Conservation (phyloP, 2,329 filamentous ascomycete species). For the Claviceps purpurea region DNA sequence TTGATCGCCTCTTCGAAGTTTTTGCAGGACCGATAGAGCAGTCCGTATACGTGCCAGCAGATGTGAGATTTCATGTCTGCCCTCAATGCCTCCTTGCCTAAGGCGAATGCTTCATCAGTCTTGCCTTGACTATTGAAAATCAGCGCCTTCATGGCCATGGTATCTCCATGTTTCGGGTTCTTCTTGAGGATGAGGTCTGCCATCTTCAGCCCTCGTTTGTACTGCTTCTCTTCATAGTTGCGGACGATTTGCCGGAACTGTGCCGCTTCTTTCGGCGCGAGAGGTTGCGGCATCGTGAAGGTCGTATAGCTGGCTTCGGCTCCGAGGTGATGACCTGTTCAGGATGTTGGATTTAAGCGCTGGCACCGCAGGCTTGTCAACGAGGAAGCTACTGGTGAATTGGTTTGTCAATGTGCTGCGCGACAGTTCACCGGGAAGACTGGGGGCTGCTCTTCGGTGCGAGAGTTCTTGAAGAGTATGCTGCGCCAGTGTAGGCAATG, state of each 20-base stretch:
- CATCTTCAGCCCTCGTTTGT: conserved; percentile 85
- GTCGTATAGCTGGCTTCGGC: background rate
- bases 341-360: background rate
- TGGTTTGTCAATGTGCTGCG: background rate
- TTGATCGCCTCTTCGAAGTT: conserved; percentile 99
- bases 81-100: conserved; percentile 83
- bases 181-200: conserved; percentile 95
- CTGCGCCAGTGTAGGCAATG: background rate
- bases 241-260: conserved; percentile 92
- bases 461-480: background rate
- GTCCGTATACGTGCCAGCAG: conserved; percentile 97
- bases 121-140: conserved; percentile 90
- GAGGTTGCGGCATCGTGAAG: conserved; percentile 52
- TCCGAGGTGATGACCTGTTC: background rate
- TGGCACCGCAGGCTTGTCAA: background rate
- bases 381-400: too few relatives aligned
- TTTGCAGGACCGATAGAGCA: conserved; percentile 86
- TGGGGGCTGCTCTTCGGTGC: background rate
- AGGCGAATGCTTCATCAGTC: conserved; percentile 81
- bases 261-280: conserved; percentile 78
- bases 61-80: conserved; percentile 99
- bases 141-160: conserved; percentile 95
- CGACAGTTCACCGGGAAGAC: background rate
- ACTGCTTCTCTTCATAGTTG: conserved; percentile 95
- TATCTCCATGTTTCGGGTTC: conserved; percentile 91